Evolutionary conservation across 345 rosid species (phyloP), one percentile per base, ranked within the genome.

Genomic region (Barbarea vulgaris): DNA sequence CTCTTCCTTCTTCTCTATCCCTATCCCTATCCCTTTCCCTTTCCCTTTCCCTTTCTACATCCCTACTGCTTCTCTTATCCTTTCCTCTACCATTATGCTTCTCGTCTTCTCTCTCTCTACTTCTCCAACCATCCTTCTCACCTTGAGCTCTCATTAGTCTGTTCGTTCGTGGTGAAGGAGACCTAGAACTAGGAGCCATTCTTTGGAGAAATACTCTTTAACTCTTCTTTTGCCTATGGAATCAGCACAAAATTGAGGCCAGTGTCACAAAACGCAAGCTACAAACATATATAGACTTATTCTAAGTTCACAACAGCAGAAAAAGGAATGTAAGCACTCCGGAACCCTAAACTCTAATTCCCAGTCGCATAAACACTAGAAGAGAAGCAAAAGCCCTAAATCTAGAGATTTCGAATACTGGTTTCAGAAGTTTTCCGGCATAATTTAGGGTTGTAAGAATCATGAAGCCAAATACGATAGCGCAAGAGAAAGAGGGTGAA

Each of bases 101-200:
- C 50, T 84, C 91, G 30, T 54, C 70, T 25, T 86, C 91, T 55
- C 85, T 84, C 56, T 84, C 93, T 31, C 59, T 60, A 21, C 69
- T 81, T 77, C 81, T 83, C 69, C 83, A 88, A 62, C 37, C 74
- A 44, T 81, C 89, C 50, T 79, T 84, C 61, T 85, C 97, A 36
- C 74, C 82, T 72, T 81, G 83, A 31, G 81, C 83, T 78, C 84
- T 84, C 77, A 82, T 84, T 76, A 92, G 37, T 50, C 89, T 84
- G 79, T 85, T 89, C 2, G 90, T 84, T 30, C 82, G 83, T 0
- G 90, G 97, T 59, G 97, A 90, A 69, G 93, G 96, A 69, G 97
- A 94, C 56, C 75, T 78, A 14, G 88, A 81, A 44, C 60, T 67
- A 39, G 80, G 86, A 37, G 84, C 91, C 96, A 88, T 90, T 24